These are phyloP conservation scores for Lenwebbia sp. DNA, from an alignment of 345 rosid species.

Conservation along the genomic window DNA sequence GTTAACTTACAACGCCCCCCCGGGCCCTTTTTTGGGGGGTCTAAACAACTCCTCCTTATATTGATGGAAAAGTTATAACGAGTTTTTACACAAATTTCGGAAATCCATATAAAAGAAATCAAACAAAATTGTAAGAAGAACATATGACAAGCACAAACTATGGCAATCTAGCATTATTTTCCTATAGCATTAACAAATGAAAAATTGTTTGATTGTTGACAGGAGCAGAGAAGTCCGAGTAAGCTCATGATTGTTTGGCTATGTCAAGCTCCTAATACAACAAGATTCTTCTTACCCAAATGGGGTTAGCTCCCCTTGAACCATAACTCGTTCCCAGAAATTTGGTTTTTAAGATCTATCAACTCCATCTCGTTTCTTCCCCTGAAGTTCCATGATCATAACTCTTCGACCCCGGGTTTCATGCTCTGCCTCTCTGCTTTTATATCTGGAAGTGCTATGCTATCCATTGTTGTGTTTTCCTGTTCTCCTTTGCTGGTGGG, in stretches of 20 bases:
- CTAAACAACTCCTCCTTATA: neutral
- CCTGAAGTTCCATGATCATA: neutral
- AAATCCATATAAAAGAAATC: neutral
- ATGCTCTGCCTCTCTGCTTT: neutral
- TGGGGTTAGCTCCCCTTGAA: neutral
- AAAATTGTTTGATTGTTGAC: neutral
- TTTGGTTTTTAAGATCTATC: neutral
- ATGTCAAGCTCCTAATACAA: neutral
- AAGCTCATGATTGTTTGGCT: neutral
- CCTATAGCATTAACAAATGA: neutral
- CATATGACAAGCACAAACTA: neutral
- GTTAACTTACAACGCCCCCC: neutral
- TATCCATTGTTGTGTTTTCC: neutral
- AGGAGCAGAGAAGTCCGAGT: neutral
- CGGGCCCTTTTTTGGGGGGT: too few species aligned
- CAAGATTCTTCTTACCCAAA: neutral
- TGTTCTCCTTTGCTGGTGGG: neutral
- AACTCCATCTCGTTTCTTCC: neutral
- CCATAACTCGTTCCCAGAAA: neutral
- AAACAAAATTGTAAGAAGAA: neutral
- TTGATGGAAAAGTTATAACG: neutral
- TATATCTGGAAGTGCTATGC: neutral
- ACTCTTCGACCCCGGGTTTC: neutral
- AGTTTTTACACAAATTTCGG: neutral
- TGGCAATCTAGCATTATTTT: neutral